phyloP scores from a whole-genome alignment of 441 rosid genomes.

The Populus hybrid region DNA sequence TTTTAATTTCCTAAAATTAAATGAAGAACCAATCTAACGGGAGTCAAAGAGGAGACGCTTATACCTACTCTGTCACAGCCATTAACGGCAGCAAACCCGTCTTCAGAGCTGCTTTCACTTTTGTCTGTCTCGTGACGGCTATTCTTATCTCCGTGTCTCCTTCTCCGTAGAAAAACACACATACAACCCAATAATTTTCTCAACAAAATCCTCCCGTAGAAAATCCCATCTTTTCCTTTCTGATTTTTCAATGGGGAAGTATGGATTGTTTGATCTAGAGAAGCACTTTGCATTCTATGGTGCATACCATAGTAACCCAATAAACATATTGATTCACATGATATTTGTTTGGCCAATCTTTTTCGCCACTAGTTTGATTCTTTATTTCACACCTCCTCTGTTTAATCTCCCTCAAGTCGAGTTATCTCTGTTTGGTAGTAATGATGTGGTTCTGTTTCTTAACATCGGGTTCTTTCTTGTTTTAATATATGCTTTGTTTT shows the following conservation, averaged over 20 bases:
- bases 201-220: neutral
- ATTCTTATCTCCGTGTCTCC: neutral
- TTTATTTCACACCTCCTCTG: conserved; percentile 49
- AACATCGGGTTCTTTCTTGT: conserved; percentile 50
- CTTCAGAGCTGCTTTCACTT: neutral
- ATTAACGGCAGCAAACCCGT: neutral
- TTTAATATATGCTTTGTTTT: conserved; percentile 42
- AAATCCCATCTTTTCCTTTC: neutral
- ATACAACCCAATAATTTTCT: neutral
- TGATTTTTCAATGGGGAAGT: conserved; percentile 32
- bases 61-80: neutral
- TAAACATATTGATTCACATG: conserved; percentile 49
- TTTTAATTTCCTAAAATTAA: neutral
- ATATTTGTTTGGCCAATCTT: conserved; percentile 64
- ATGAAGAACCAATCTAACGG: neutral
- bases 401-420: conserved; percentile 27
- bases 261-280: conserved; percentile 54
- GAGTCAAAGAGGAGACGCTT: neutral
- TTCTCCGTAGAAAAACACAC: neutral
- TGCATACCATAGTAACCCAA: conserved; percentile 54
- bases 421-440: conserved; percentile 34
- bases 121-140: neutral
- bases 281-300: conserved; percentile 63
- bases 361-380: conserved; percentile 46
- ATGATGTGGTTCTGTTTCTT: conserved; percentile 30